Evolutionary conservation across 2,329 filamentous ascomycete species (phyloP).

Genomic region (Gyromitra esculenta): DNA sequence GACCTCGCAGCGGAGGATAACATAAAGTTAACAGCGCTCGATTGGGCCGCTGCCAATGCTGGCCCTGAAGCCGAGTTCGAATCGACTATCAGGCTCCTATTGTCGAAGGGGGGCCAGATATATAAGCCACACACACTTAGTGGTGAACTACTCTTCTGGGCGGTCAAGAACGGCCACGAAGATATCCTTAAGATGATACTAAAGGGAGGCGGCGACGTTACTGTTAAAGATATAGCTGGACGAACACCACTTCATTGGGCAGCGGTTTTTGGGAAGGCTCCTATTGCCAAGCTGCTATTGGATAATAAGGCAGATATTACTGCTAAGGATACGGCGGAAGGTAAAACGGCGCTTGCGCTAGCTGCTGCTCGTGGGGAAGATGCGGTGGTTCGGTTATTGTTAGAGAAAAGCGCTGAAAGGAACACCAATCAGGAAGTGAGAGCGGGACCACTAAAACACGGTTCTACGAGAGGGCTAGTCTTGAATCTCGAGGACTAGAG

Average conservation of each 20-base stretch:
- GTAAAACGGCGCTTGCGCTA: conserved; percentile 40
- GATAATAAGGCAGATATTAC: conserved; percentile 36
- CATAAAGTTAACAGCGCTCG: conserved; percentile 10
- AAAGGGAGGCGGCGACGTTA: conserved; percentile 9
- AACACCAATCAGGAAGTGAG: not conserved
- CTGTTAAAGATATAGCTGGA: conserved; percentile 22
- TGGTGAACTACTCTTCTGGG: conserved; percentile 32
- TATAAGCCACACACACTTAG: conserved; percentile 10
- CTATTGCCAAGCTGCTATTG: conserved; percentile 40
- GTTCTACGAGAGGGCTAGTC: conserved; percentile 21
- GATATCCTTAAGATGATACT: conserved; percentile 37
- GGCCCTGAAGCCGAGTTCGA: not conserved
- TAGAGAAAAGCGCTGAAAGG: conserved; percentile 6
- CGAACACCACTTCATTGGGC: conserved; percentile 52
- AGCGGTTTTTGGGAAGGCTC: conserved; percentile 42
- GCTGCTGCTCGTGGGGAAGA: conserved; percentile 16
- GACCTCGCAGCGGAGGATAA: not conserved
- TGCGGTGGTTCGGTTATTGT: conserved; percentile 2
- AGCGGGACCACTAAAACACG: conserved; percentile 1
- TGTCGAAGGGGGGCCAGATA: conserved; percentile 3
- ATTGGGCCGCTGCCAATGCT: not conserved
- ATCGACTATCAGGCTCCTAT: conserved; percentile 21
- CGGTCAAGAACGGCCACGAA: conserved; percentile 22
- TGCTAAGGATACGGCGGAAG: conserved; percentile 5
- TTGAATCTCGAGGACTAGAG: not conserved